Evolutionary conservation across 345 rosid genomes (phyloP).

Genomic region (Microthlaspi erraticum): DNA sequence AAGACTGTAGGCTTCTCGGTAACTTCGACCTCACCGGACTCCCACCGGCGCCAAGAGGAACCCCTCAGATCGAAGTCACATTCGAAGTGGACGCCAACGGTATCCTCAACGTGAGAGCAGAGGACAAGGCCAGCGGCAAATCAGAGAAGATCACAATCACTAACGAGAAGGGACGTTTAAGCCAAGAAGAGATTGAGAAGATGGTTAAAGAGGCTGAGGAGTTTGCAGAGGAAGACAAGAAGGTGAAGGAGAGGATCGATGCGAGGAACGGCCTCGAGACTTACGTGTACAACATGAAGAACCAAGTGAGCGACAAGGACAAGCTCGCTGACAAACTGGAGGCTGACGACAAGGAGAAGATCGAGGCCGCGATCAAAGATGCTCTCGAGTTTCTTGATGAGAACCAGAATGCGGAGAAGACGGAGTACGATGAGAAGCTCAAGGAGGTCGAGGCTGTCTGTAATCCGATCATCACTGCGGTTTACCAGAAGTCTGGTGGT

Average conservation of each 20-base stretch:
- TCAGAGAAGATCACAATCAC: conserved; percentile 96
- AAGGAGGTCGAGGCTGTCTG: conserved; percentile 96
- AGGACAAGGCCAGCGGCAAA: conserved; percentile 89
- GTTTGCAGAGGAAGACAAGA: conserved; percentile 96
- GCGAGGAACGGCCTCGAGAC: conserved; percentile 92
- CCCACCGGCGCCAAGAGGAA: conserved; percentile 97
- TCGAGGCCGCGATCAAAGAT: conserved; percentile 82
- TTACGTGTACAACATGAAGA: conserved; percentile 92
- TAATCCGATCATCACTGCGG: conserved; percentile 86
- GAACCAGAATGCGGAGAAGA: conserved; percentile 86
- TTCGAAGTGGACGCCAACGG: conserved; percentile 97
- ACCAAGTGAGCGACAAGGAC: conserved; percentile 88
- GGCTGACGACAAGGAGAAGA: conserved; percentile 88
- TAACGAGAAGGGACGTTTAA: conserved; percentile 89
- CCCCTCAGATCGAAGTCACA: conserved; percentile 97
- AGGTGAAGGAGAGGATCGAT: conserved; percentile 88
- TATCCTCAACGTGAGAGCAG: conserved; percentile 87
- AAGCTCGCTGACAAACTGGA: conserved; percentile 96
- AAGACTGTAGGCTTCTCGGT: conserved; percentile 87
- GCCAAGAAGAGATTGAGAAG: conserved; percentile 94
- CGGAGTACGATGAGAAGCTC: conserved; percentile 92
- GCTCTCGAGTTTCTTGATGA: conserved; percentile 96
- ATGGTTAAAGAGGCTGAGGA: conserved; percentile 97
- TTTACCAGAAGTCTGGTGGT: conserved; percentile 86
- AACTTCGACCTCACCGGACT: conserved; percentile 82